Conservation (phyloP, 1,284 basidiomycete genomes). For the Sporisorium exsertum region DNA sequence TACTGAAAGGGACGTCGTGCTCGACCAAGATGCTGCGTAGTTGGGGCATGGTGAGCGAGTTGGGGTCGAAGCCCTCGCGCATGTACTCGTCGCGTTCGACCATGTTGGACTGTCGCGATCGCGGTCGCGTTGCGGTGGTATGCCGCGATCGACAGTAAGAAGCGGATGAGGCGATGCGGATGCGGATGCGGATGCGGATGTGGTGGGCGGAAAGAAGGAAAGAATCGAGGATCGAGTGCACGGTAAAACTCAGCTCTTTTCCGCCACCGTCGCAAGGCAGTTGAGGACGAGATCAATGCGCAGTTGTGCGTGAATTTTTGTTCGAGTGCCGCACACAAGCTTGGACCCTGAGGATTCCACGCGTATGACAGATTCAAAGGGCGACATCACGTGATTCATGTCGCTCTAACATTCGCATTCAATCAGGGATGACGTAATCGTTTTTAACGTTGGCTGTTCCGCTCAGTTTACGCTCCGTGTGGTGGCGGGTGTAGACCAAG, state of each 20-base stretch:
- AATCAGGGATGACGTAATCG: no score
- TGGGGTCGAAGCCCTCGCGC: conserved; percentile 83
- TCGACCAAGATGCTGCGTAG: conserved; percentile 83
- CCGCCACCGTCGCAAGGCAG: conserved; percentile 13
- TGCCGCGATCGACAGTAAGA: neutral
- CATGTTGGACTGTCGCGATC: conserved; percentile 22
- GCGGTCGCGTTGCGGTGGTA: neutral
- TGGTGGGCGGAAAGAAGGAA: conserved; percentile 21
- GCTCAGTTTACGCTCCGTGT: no score
- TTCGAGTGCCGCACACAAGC: neutral
- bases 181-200: neutral
- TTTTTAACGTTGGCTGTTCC: neutral
- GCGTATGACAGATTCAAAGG: no score
- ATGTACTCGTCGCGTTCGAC: conserved; percentile 75
- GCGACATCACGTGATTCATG: no score
- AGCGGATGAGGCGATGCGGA: neutral
- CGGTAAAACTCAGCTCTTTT: conserved; percentile 8
- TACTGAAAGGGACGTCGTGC: conserved; percentile 82
- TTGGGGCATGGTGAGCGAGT: conserved; percentile 81
- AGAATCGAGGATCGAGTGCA: neutral
- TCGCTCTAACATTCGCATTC: no score
- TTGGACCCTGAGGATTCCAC: neutral
- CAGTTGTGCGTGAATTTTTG: neutral
- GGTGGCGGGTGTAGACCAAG: no score
- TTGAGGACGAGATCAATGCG: neutral